phyloP scores from a whole-genome alignment of 495 filamentous ascomycete species.

The Penicillium waksmanii region DNA sequence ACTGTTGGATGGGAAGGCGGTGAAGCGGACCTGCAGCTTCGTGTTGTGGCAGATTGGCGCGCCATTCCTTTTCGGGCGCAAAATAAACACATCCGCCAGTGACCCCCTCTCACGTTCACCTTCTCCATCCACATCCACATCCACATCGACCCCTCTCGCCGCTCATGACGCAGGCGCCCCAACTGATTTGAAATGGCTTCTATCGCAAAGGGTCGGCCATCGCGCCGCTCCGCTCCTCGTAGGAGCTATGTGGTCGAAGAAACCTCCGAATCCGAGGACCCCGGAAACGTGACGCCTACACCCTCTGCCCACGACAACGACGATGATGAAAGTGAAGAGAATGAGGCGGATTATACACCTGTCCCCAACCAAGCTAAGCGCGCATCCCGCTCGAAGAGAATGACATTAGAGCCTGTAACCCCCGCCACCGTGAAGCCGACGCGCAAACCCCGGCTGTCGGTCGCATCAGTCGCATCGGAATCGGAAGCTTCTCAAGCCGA shows the following conservation, averaged over 20 bases:
- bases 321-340: constrained; percentile 63
- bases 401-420: constrained; percentile 56
- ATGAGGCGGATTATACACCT: constrained; percentile 80
- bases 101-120: constrained; percentile 35
- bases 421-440: constrained; percentile 43
- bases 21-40: constrained; percentile 32
- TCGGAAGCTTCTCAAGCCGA: constrained; percentile 22
- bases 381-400: constrained; percentile 54
- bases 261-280: constrained; percentile 67
- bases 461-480: constrained; percentile 16
- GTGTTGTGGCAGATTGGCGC: constrained; percentile 45
- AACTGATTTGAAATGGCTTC: constrained; percentile 52
- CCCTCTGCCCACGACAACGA: constrained; percentile 45
- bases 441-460: constrained; percentile 41
- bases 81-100: constrained; percentile 53
- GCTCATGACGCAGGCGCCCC: constrained; percentile 33
- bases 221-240: constrained; percentile 72
- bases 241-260: constrained; percentile 75
- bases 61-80: constrained; percentile 43
- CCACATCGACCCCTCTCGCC: constrained; percentile 24
- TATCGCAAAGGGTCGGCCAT: constrained; percentile 70
- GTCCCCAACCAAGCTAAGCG: constrained; percentile 57
- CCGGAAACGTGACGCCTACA: constrained; percentile 57
- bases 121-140: constrained; percentile 13
- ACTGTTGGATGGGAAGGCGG: constrained; percentile 10